phyloP scores from a whole-genome alignment of 768 basidiomycete genomes.

The Amanita exitialis region DNA sequence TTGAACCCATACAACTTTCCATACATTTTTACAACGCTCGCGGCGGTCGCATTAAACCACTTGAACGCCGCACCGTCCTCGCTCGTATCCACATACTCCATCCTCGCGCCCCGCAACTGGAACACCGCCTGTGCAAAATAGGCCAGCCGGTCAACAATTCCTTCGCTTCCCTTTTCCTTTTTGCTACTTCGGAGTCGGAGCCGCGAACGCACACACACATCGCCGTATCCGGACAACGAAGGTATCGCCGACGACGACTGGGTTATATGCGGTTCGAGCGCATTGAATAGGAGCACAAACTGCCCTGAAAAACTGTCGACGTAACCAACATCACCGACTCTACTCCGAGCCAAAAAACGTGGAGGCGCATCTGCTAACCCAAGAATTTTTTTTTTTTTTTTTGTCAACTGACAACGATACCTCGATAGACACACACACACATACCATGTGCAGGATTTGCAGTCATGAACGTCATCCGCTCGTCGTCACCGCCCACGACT shows the following conservation, averaged over 20 bases:
- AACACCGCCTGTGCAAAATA: neutral
- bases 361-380: neutral
- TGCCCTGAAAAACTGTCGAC: neutral
- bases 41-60: neutral
- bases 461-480: neutral
- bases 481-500: neutral
- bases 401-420: no score
- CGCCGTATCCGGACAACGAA: neutral
- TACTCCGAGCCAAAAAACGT: neutral
- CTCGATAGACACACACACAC: no score
- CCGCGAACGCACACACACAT: neutral
- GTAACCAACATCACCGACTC: slow-evolving; percentile 3
- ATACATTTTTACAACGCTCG: neutral
- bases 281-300: slow-evolving; percentile 2
- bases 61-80: neutral
- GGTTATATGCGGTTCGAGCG: neutral
- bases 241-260: neutral
- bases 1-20: neutral
- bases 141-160: no score
- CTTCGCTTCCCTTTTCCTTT: no score
- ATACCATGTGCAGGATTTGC: neutral
- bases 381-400: no score
- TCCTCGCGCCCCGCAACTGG: neutral
- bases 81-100: neutral
- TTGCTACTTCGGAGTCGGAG: neutral